Evolutionary conservation across 305 asterid genomes (phyloP).

Genomic region (Fraxinus platypoda): DNA sequence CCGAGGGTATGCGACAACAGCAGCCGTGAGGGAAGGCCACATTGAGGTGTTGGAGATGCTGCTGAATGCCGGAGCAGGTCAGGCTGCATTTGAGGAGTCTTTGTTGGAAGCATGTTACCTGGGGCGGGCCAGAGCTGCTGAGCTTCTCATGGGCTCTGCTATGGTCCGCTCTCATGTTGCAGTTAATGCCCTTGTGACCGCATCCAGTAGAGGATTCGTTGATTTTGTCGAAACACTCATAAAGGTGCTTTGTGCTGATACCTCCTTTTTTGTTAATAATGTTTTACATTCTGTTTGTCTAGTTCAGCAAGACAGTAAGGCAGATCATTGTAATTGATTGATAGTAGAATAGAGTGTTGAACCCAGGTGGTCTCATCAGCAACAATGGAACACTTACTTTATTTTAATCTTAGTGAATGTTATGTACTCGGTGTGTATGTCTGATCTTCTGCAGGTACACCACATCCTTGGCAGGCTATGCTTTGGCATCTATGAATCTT

Average conservation of each 20-base stretch:
- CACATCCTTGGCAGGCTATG: not conserved
- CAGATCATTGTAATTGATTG: not conserved
- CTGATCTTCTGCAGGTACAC: not conserved
- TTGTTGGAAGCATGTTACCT: slow-evolving; percentile 60
- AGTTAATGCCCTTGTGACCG: slow-evolving; percentile 64
- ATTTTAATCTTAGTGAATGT: not conserved
- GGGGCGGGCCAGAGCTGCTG: slow-evolving; percentile 53
- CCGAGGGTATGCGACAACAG: slow-evolving; percentile 79
- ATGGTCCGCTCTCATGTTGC: slow-evolving; percentile 72
- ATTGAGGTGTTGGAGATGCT: slow-evolving; percentile 53
- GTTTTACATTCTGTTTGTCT: not conserved
- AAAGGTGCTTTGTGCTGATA: slow-evolving; percentile 29
- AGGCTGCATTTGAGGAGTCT: slow-evolving; percentile 75
- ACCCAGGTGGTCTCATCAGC: not conserved
- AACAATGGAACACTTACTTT: not conserved
- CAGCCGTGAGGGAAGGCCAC: slow-evolving; percentile 73
- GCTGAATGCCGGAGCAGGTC: slow-evolving; percentile 58
- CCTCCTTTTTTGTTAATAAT: not conserved
- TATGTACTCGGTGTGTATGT: not conserved
- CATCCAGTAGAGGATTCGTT: slow-evolving; percentile 53
- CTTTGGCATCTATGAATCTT: slow-evolving; percentile 2
- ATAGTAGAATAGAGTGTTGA: not conserved
- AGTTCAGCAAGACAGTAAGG: slow-evolving; percentile 3
- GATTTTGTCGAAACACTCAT: slow-evolving; percentile 39
- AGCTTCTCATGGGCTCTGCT: slow-evolving; percentile 57